Evolutionary conservation across 2,329 filamentous ascomycete species (phyloP), one percentile per base, ranked within the genome.

Genomic region (Paraphoma chrysanthemicola): DNA sequence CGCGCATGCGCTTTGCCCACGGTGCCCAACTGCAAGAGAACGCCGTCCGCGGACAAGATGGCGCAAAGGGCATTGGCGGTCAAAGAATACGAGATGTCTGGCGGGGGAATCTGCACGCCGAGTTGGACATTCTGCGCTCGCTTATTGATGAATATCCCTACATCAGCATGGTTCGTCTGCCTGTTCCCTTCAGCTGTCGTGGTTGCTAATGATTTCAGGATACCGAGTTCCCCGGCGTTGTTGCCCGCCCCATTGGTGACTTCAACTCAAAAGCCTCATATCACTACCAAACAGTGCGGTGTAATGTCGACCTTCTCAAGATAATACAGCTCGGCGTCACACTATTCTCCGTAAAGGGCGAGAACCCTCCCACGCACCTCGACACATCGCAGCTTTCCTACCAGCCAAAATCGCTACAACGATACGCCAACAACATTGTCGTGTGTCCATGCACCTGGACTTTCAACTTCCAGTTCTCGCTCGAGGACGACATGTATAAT

Each of bases 311-410:
- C 74, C 88, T 99, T 72, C 86, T 99, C 70, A 97, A 96, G 77
- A 93, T 98, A 66, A 98, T 99, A 63, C 95, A 99, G 76, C 90
- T 99, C 55, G 95, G 95, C 56, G 90, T 99, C 68, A 96, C 94
- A 3, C 82, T 99, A 14, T 98, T 97, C 81, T 93, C 92, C 61
- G 86, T 93, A 57, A 90, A 97, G 59, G 95, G 95, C 57, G 92
- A 98, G 66, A 87, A 92, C 1, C 92, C 92, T 1, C 91, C 92
- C 2, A 83, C 90, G 10, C 87, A 89, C 62, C 86, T 88, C 36
- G 79, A 82, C 52, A 63, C 74, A 7, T 70, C 73, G 23, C 80
- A 81, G 30, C 73, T 86, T 57, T 62, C 42, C 44, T 75, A 75
- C 62, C 63, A 69, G 41, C 71, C 71, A n/a, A 77, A 81, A 51